These are phyloP conservation scores for Aspergillus homomorphus DNA, from an alignment of 495 filamentous ascomycete genomes.

Conservation along the genomic window DNA sequence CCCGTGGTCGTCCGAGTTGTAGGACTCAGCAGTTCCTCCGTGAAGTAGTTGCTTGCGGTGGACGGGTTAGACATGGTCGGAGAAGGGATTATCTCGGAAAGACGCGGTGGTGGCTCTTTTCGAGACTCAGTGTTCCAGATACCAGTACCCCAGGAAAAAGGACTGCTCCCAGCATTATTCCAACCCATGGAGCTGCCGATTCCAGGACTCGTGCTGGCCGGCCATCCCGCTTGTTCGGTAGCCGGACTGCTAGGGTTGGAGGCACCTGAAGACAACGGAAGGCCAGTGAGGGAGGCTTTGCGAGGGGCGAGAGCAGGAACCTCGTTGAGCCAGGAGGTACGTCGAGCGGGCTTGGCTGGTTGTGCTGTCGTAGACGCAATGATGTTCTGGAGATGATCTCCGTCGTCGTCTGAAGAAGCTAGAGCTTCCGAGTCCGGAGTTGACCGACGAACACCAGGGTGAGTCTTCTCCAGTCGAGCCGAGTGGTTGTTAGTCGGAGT, in stretches of 20 bases:
- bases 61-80: constrained; percentile 65
- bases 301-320: constrained; percentile 43
- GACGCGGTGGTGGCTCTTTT: constrained; percentile 69
- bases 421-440: constrained; percentile 92
- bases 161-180: constrained; percentile 50
- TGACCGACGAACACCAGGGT: constrained; percentile 63
- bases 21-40: constrained; percentile 54
- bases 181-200: constrained; percentile 55
- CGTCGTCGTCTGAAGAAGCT: constrained; percentile 89
- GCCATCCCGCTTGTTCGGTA: constrained; percentile 69
- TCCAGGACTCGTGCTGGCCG: constrained; percentile 42
- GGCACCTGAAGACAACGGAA: constrained; percentile 67
- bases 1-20: constrained; percentile 52
- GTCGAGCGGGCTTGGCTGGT: constrained; percentile 42
- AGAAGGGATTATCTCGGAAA: constrained; percentile 73
- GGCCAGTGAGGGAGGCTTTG: constrained; percentile 47
- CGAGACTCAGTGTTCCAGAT: constrained; percentile 74
- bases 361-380: constrained; percentile 35
- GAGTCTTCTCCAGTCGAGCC: constrained; percentile 68
- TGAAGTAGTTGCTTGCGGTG: constrained; percentile 34
- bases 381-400: constrained; percentile 45
- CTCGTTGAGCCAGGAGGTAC: constrained; percentile 56
- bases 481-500: constrained; percentile 49
- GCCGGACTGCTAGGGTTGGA: constrained; percentile 75
- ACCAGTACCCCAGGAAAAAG: constrained; percentile 70